phyloP scores from a whole-genome alignment of 1,139 yeast species.

The Debaryomycetaceae sp. region DNA sequence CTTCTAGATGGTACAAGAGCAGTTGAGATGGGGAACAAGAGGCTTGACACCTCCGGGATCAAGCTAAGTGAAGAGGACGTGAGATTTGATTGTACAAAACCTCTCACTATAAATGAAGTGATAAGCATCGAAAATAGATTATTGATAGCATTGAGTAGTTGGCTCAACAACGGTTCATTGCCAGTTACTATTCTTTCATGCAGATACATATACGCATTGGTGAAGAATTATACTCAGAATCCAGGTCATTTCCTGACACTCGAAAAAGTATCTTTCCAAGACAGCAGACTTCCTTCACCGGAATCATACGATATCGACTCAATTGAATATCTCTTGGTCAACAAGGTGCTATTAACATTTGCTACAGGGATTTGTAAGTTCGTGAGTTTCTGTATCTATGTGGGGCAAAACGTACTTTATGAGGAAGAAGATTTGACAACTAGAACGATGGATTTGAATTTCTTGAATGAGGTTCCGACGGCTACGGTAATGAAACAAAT shows the following conservation, averaged over 20 bases:
- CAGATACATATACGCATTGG: constrained; percentile 54
- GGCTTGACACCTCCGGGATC: constrained; percentile 62
- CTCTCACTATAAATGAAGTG: constrained; percentile 33
- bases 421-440: constrained; percentile 77
- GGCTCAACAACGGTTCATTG: constrained; percentile 62
- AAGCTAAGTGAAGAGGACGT: constrained; percentile 37
- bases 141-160: constrained; percentile 45
- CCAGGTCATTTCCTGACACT: constrained; percentile 7
- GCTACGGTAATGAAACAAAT: constrained; percentile 21
- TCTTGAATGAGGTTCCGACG: constrained; percentile 23
- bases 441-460: constrained; percentile 52
- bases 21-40: constrained; percentile 58
- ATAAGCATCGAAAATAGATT: constrained; percentile 46
- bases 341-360: constrained; percentile 45
- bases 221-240: constrained; percentile 33
- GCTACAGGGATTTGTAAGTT: constrained; percentile 51
- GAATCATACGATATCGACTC: constrained; percentile 5
- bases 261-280: constrained; percentile 17
- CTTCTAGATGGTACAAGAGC: constrained; percentile 75
- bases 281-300: constrained; percentile 11
- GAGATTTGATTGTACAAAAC: constrained; percentile 31
- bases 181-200: constrained; percentile 65
- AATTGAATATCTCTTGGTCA: constrained; percentile 30
- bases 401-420: constrained; percentile 60
- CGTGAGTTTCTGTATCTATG: constrained; percentile 43